Base-by-base conservation (phyloP, 192 early-diverging fungal genomes). In the Coemansia sp. region DNA sequence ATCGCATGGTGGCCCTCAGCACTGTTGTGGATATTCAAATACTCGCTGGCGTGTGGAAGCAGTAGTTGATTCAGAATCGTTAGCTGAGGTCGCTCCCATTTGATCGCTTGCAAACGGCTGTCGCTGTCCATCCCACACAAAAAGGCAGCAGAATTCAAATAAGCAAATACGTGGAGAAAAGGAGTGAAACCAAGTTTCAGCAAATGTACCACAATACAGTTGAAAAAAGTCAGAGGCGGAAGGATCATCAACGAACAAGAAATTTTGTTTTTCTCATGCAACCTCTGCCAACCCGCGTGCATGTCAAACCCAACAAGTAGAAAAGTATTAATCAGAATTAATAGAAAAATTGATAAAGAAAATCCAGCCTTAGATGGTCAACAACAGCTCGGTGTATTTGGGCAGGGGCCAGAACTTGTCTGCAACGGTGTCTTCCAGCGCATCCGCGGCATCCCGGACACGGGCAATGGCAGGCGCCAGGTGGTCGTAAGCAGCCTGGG, bases 321-420 rank as follows among this genome's bases (percentile, higher is more conserved):
- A 48, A 38, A 54, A 49, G 38, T 4, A 41, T n/a, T 19, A 38
- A 60, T 9, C 22, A 28, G 41, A 56, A 21, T 38, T 30, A 51
- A 22, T 49, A 52, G n/a, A 22, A 60, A 62, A 44, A 47, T 58
- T 18, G 4, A 34, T 34, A 12, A 44, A 26, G 31, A 58, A 66
- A 59, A 38, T 52, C 60, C n/a, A 5, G 19, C 51, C 51, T 83
- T 79, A 87, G 60, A 88, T 74, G 24, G 84, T 88, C 57, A 91
- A 87, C 58, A 95, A 83, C 47, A 98, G 87, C 85, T 98, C 94
- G 27, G 89, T 88, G 86, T 98, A 98, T 84, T 94, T 96, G 79
- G 97, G 97, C 76, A 92, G 88, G 27, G 94, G 94, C 94, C 95
- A 99, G 82, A 82, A 86, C 88, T 93, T 95, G 86, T 97, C 94